phyloP scores from a whole-genome alignment of 139 green algal species.

The Tetraselmis chui region DNA sequence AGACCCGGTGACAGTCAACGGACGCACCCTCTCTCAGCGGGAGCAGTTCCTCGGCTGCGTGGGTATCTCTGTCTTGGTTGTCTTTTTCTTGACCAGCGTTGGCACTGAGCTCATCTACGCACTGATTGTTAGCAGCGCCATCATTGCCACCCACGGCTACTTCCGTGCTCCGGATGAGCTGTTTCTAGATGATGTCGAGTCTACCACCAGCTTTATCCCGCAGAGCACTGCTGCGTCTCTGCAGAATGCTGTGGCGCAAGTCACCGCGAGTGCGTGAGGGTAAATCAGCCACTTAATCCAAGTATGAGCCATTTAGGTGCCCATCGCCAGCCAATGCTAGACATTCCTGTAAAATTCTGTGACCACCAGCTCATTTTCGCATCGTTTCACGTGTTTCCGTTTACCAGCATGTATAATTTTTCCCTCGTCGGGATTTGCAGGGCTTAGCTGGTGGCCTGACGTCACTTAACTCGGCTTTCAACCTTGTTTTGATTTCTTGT shows the following conservation, averaged over 20 bases:
- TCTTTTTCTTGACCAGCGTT: conserved; percentile 5
- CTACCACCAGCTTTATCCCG: background rate
- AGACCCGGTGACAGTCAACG: conserved; percentile 1
- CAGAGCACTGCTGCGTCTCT: background rate
- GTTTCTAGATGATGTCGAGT: conserved; percentile 5
- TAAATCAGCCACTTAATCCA: too few relatives aligned
- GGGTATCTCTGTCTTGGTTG: background rate
- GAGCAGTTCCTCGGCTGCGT: background rate
- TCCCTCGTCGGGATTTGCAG: too few relatives aligned
- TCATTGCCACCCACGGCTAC: background rate
- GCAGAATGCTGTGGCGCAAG: background rate
- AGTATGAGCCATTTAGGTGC: too few relatives aligned
- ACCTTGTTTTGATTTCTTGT: too few relatives aligned
- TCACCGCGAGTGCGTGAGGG: background rate
- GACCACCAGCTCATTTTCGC: too few relatives aligned
- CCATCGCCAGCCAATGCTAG: too few relatives aligned
- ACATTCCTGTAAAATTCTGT: too few relatives aligned
- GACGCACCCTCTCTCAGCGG: background rate
- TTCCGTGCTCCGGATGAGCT: conserved; percentile 4
- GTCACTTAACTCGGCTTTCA: too few relatives aligned
- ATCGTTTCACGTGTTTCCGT: too few relatives aligned
- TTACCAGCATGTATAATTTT: too few relatives aligned
- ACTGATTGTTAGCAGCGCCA: background rate
- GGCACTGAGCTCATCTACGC: conserved; percentile 2
- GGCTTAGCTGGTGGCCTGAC: too few relatives aligned